Evolutionary conservation across 1,284 basidiomycete species (phyloP).

Genomic region (Chondrostereum purpureum): DNA sequence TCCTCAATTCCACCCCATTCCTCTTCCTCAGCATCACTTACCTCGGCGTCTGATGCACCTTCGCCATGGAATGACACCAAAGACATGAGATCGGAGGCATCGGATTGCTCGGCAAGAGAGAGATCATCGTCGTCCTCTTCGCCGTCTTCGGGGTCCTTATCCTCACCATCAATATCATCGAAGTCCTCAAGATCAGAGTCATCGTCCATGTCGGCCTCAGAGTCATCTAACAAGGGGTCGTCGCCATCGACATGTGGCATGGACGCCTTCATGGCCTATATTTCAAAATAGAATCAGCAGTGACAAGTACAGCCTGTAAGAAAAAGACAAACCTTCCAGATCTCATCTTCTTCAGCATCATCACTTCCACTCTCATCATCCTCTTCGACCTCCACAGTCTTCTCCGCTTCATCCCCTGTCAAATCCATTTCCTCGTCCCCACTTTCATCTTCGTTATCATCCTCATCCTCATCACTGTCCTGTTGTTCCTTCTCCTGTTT

Average conservation of each 20-base stretch:
- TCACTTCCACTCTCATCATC: conserved; percentile 16
- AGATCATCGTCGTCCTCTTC: conserved; percentile 34
- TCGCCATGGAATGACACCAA: conserved; percentile 60
- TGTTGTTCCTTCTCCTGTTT: conserved; percentile 31
- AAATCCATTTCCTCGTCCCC: conserved; percentile 31
- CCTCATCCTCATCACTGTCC: conserved; percentile 27
- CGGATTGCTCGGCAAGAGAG: conserved; percentile 59
- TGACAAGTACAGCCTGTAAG: too few relatives aligned
- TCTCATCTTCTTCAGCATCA: conserved; percentile 52
- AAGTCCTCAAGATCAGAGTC: conserved; percentile 32
- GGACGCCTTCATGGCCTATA: conserved; percentile 76
- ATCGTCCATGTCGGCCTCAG: conserved; percentile 23
- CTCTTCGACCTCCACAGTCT: conserved; percentile 19
- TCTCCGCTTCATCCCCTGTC: conserved; percentile 38
- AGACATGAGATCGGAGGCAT: conserved; percentile 61
- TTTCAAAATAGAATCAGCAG: too few relatives aligned
- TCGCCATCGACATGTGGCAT: conserved; percentile 58
- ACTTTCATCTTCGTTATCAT: conserved; percentile 29
- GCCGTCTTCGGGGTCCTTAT: conserved; percentile 21
- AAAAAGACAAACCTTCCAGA: conserved; percentile 70
- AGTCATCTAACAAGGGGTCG: conserved; percentile 18
- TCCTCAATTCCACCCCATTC: conserved; percentile 47
- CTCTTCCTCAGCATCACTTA: conserved; percentile 44
- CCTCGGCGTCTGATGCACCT: conserved; percentile 38
- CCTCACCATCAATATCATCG: conserved; percentile 30